Evolutionary conservation across 768 basidiomycete genomes (phyloP), one percentile per base, ranked within the genome.

Genomic region (Lactarius pseudohatsudake): DNA sequence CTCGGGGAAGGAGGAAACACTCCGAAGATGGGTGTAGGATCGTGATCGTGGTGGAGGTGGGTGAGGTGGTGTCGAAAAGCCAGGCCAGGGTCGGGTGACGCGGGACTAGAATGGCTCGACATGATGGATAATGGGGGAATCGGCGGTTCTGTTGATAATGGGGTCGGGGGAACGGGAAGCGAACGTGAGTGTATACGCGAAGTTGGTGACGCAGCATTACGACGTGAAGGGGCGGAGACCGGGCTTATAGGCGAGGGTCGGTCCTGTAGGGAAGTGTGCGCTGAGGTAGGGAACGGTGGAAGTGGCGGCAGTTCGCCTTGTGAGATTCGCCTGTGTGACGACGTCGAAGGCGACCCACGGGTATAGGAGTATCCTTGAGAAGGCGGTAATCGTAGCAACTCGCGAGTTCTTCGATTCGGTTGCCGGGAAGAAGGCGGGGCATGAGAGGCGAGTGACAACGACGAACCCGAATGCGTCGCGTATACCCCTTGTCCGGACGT

Each of bases 151-250:
- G 65, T 26, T 43, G 47, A 13, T 22, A 60, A 57, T 38, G 56
- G 34, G 20, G 45, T 50, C 15, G 61, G 65, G 22, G 57, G 62
- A 9, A 54, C 38, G 15, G 66, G 62, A 43, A 67, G 66, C 26
- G 53, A 67, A 32, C 66, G 66, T 9, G 61, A n/a, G 26, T 63
- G 61, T 43, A 67, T 55, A 28, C 61, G 34, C n/a, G 62, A 58
- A 16, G 56, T 41, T 18, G 61, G 47, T 15, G 65, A 66, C 34
- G 34, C 43, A 9, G 34, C 22, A 20, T 32, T 22, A 10, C 10
- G 32, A n/a, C 40, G 61, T 30, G 66, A 45, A 15, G 58, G 58
- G 34, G 38, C 40, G 15, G 53, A 26, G 30, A n/a, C n/a, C 13
- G 65, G 18, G 38, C 32, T 62, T 26, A 45, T 43, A 38, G 41